Percentiles rank a stretch among this genome's conserved stretches.
phyloP scores from a whole-genome alignment of 306 rosid genomes.

The Cucumis hystrix region DNA sequence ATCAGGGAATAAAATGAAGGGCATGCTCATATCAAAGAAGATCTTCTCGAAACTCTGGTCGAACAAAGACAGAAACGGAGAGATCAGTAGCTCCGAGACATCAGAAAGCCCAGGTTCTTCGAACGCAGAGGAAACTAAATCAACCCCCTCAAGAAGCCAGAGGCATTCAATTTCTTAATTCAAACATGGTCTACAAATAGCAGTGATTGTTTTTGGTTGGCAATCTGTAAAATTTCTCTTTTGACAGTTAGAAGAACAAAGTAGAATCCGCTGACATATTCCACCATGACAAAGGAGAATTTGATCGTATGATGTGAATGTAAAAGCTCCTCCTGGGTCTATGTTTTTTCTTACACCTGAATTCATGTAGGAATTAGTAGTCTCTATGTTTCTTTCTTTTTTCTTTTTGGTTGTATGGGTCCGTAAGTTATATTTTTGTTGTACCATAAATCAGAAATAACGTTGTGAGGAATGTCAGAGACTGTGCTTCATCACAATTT shows the following conservation, averaged over 20 bases:
- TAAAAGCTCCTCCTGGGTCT: neutral
- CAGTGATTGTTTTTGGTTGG: neutral
- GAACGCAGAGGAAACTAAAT: slow-evolving; percentile 64
- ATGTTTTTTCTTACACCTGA: neutral
- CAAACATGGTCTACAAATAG: neutral
- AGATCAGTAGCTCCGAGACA: slow-evolving; percentile 78
- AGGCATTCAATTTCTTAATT: slow-evolving; percentile 59
- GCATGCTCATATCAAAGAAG: slow-evolving; percentile 47
- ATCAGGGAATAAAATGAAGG: slow-evolving; percentile 50
- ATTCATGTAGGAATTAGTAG: neutral
- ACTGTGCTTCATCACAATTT: neutral
- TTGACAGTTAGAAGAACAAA: neutral
- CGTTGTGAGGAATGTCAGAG: neutral
- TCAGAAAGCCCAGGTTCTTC: slow-evolving; percentile 86
- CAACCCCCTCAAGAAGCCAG: slow-evolving; percentile 77
- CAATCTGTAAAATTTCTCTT: neutral
- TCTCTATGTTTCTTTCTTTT: neutral
- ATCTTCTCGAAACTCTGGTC: slow-evolving; percentile 88
- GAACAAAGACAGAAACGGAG: slow-evolving; percentile 55
- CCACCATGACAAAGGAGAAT: neutral
- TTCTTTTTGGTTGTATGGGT: neutral
- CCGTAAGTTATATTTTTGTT: neutral
- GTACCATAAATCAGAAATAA: neutral
- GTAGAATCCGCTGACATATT: slow-evolving; percentile 5
- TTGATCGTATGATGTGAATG: neutral